Evolutionary conservation across 2,329 filamentous ascomycete species (phyloP).

Genomic region (Colletotrichum sublineola): DNA sequence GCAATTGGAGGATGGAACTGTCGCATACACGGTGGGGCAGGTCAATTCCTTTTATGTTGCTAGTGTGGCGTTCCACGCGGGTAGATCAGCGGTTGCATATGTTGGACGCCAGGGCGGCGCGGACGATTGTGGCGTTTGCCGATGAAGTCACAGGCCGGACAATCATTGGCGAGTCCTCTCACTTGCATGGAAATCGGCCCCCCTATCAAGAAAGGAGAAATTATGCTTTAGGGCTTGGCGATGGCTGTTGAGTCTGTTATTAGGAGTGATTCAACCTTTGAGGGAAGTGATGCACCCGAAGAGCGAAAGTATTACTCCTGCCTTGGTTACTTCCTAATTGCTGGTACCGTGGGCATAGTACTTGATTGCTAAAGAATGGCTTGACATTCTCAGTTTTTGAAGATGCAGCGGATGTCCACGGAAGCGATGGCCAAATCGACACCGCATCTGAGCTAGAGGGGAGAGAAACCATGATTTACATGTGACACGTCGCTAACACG

Average conservation of each 20-base stretch:
- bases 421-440: not conserved
- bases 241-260: not conserved
- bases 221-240: slow-evolving; percentile 18
- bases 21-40: not conserved
- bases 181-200: slow-evolving; percentile 3
- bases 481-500: not conserved
- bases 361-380: not conserved
- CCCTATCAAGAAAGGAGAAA: not conserved
- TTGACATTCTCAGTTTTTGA: not conserved
- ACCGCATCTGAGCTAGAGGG: not conserved
- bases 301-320: not conserved
- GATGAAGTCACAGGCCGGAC: slow-evolving; percentile 17
- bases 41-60: slow-evolving; percentile 11
- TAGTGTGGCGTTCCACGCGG: slow-evolving; percentile 1
- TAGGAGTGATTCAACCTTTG: not conserved
- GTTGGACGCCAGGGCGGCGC: not conserved
- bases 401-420: not conserved
- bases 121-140: slow-evolving; percentile 27
- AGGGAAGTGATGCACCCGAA: not conserved
- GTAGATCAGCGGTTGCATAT: slow-evolving; percentile 15
- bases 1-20: not conserved
- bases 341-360: not conserved
- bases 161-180: slow-evolving; percentile 17
- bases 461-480: not conserved
- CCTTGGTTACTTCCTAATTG: not conserved